Evolutionary conservation across 345 rosid genomes (phyloP).

Genomic region (Populus euphratica): DNA sequence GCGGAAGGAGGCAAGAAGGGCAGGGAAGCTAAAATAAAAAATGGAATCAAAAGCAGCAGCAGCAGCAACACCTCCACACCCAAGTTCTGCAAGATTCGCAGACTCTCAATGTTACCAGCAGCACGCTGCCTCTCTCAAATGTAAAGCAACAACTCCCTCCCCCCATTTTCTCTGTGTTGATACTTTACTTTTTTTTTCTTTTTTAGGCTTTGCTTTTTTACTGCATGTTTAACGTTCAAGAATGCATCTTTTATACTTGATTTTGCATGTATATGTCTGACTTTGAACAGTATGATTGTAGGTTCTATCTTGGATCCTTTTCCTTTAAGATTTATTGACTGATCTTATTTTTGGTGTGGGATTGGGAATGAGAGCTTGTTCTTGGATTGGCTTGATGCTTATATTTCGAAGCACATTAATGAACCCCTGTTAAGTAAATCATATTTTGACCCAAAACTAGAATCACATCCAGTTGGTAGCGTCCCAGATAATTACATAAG

Average conservation of each 20-base stretch:
- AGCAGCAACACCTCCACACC: conserved; percentile 47
- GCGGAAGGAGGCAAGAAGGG: background rate
- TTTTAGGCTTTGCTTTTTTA: background rate
- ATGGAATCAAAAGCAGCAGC: conserved; percentile 43
- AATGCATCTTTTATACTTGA: background rate
- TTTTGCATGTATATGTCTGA: background rate
- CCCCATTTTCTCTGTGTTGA: background rate
- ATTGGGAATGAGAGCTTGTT: background rate
- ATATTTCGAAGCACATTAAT: no score
- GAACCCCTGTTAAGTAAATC: background rate
- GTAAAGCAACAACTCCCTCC: conserved; percentile 28
- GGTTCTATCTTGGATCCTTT: background rate
- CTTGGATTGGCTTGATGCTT: background rate
- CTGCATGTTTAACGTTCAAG: background rate
- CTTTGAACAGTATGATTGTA: background rate
- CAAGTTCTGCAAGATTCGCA: conserved; percentile 74
- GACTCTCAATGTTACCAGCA: conserved; percentile 78
- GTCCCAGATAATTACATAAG: background rate
- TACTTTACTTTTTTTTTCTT: background rate
- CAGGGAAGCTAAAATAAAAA: background rate
- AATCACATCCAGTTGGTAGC: background rate
- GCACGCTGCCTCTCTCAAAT: conserved; percentile 83
- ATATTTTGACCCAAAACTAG: no score
- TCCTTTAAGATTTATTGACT: background rate
- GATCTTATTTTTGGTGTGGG: background rate